Percentiles rank a stretch among this genome's conserved stretches.
phyloP scores from a whole-genome alignment of 305 asterid genomes.

The Fraxinus ornus region DNA sequence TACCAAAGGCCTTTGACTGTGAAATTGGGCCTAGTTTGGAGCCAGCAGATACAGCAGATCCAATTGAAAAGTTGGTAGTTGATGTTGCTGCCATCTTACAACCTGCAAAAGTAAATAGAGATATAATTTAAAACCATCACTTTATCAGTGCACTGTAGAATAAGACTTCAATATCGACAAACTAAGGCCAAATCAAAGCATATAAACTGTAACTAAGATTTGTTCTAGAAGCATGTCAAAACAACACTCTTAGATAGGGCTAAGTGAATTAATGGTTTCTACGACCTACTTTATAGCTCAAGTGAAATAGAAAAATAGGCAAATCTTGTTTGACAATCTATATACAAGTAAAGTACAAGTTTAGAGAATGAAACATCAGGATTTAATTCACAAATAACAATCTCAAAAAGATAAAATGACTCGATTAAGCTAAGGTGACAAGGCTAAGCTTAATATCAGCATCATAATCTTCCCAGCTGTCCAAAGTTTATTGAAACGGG shows the following conservation, averaged over 20 bases:
- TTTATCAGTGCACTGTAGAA: background rate
- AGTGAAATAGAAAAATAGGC: background rate
- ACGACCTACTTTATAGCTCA: background rate
- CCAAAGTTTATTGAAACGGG: background rate
- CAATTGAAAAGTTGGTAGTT: constrained; percentile 57
- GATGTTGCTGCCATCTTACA: constrained; percentile 66
- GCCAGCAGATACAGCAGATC: constrained; percentile 52
- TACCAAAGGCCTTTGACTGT: constrained; percentile 48
- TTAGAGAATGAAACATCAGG: background rate
- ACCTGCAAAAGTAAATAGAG: constrained; percentile 34
- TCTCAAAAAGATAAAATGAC: background rate
- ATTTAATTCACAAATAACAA: background rate
- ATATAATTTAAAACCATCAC: background rate
- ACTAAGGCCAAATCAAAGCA: background rate
- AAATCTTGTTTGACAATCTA: background rate
- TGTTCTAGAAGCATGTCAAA: background rate
- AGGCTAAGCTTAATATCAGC: background rate
- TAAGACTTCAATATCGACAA: background rate
- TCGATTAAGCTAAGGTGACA: background rate
- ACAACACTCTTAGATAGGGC: background rate
- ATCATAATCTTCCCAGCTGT: background rate
- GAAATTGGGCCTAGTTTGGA: constrained; percentile 38
- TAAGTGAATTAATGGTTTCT: background rate
- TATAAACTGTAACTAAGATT: background rate
- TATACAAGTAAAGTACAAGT: background rate